phyloP scores from a whole-genome alignment of 202 grass and related monocot genomes.

The Carex sylvatica region DNA sequence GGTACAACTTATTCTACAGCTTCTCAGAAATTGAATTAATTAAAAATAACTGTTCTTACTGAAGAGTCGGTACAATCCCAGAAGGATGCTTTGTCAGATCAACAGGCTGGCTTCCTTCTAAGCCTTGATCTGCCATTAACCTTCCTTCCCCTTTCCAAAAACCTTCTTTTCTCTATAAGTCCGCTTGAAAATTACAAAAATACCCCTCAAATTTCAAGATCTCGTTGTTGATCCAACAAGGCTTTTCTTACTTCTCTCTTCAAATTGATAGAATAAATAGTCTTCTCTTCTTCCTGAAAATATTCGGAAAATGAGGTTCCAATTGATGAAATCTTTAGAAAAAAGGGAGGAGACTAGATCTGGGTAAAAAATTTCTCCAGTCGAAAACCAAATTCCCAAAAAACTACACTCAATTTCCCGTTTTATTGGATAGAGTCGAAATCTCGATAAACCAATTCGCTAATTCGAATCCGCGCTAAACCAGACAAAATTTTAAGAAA shows the following conservation, averaged over 20 bases:
- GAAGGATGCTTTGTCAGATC: constrained; percentile 86
- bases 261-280: not conserved
- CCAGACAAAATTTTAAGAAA: not conserved
- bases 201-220: constrained; percentile 11
- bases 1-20: not conserved
- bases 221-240: not conserved
- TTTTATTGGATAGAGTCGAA: not conserved
- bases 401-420: not conserved
- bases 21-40: not conserved
- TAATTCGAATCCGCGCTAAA: constrained; percentile 4
- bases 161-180: not conserved
- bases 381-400: not conserved
- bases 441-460: not conserved
- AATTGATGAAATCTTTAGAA: not conserved
- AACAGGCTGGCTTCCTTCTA: constrained; percentile 80
- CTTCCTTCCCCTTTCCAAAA: constrained; percentile 14
- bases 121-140: constrained; percentile 49
- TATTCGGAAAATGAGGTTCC: not conserved
- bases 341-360: not conserved
- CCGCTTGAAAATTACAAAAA: not conserved
- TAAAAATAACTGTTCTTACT: constrained; percentile 51
- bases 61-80: constrained; percentile 88
- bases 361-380: not conserved
- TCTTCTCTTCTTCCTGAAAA: constrained; percentile 10
- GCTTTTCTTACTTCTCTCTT: not conserved